These are phyloP conservation scores for Monosporascus sp. DNA, from an alignment of 2,329 filamentous ascomycete species.

Conservation along the genomic window DNA sequence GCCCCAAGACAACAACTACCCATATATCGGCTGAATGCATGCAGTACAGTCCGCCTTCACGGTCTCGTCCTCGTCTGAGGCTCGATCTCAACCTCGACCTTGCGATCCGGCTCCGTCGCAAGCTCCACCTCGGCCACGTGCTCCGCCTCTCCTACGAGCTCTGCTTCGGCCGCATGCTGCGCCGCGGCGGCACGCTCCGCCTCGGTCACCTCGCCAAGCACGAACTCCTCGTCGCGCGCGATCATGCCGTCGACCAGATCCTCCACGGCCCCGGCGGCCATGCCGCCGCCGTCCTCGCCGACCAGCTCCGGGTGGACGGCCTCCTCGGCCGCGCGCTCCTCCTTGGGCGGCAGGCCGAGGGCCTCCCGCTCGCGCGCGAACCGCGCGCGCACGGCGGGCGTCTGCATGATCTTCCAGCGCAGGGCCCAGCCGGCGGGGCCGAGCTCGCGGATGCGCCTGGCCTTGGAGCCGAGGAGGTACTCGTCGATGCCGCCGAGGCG, in stretches of 20 bases:
- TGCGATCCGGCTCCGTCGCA: constrained; percentile 28
- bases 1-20: too few relatives aligned
- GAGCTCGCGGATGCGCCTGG: constrained; percentile 74
- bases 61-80: background rate
- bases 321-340: constrained; percentile 24
- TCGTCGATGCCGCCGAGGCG: constrained; percentile 86
- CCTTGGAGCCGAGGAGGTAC: constrained; percentile 80
- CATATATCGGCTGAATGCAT: background rate
- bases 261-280: constrained; percentile 23
- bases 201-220: constrained; percentile 37
- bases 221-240: constrained; percentile 39
- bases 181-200: constrained; percentile 11
- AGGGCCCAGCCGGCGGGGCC: constrained; percentile 88
- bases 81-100: constrained; percentile 2
- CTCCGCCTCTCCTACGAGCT: background rate
- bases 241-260: constrained; percentile 38
- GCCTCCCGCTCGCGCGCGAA: constrained; percentile 61
- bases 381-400: constrained; percentile 55
- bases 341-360: constrained; percentile 58
- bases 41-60: constrained; percentile 22
- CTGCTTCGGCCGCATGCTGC: constrained; percentile 25
- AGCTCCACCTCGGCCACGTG: constrained; percentile 28
- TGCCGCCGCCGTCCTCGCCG: constrained; percentile 28
- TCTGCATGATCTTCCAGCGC: constrained; percentile 87
- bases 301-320: constrained; percentile 19